Evolutionary conservation across 176 grass and related monocot genomes (phyloP), one percentile per base, ranked within the genome.

Genomic region (Rhipidocladum racemiflorum): DNA sequence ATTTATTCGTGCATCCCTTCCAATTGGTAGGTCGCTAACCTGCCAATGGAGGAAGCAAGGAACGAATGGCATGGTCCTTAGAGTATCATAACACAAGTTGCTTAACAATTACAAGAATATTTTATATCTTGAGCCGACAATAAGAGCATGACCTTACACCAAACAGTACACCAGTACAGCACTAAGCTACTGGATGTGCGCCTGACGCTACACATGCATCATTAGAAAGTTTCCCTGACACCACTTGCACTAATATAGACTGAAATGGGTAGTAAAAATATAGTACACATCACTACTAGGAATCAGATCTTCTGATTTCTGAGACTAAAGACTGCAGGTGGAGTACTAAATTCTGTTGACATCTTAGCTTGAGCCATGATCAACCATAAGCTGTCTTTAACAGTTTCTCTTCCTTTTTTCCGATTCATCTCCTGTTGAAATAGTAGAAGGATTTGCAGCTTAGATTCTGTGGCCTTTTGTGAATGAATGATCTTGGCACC

Each of bases 91-190:
- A 65, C 83, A 6, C 57, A 48, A 65, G 83, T 24, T 56, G 75
- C 24, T 86, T 72, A 63, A 55, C 36, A 72, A 63, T 54, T 34
- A 67, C 42, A 24, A 32, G 35, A 15, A 78, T 86, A 77, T 59
- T 59, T 82, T 85, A 77, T 85, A 66, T 24, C 65, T 36, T 77
- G 46, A 17, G 69, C 83, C 48, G 57, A 82, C 73, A 42, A 34
- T 53, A 48, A 65, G 79, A 66, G 74, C 72, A 83, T 36, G 78
- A 86, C 83, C 83, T 86, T 82, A 67, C 72, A 90, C 66, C 83
- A 24, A 78, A 86, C 67, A 73, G 78, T 78, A 77, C 72, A 89
- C 55, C 54, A 30, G 82, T 82, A 86, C 71, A 46, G 30, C 78
- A 90, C 77, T 86, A 89, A 39, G 83, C 75, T 51, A 74, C 72